These are phyloP conservation scores for Hirschfeldia incana DNA, from an alignment of 345 rosid genomes.

Conservation along the genomic window DNA sequence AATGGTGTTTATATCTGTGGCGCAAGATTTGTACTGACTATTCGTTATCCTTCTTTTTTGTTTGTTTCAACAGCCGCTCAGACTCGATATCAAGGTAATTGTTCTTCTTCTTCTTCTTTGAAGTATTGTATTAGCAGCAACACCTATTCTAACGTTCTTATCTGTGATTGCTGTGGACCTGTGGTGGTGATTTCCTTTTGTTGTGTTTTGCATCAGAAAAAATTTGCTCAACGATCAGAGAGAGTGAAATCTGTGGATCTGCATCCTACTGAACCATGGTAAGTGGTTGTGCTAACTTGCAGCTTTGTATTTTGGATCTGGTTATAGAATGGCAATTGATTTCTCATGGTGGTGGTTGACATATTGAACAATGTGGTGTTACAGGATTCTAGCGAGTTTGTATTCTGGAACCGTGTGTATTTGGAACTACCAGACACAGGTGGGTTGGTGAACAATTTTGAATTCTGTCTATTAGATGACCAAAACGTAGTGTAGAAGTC, in stretches of 20 bases:
- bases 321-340: no score
- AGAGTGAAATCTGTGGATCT: slow-evolving; percentile 73
- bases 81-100: slow-evolving; percentile 41
- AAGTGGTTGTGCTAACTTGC: slow-evolving; percentile 31
- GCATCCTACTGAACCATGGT: slow-evolving; percentile 80
- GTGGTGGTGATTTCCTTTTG: not conserved
- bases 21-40: slow-evolving; percentile 4
- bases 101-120: not conserved
- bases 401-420: slow-evolving; percentile 67
- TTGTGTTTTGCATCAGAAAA: slow-evolving; percentile 47
- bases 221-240: slow-evolving; percentile 56
- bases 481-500: not conserved
- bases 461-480: no score
- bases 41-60: slow-evolving; percentile 1
- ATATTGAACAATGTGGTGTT: not conserved
- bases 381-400: slow-evolving; percentile 72
- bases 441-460: slow-evolving; percentile 49
- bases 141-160: not conserved
- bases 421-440: slow-evolving; percentile 92
- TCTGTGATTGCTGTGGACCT: not conserved
- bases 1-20: not conserved
- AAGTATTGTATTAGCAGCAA: not conserved
- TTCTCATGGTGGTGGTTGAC: not conserved
- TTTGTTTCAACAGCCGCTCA: slow-evolving; percentile 36
- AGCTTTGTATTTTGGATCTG: not conserved